Evolutionary conservation across 345 rosid species (phyloP), one percentile per base, ranked within the genome.

Genomic region (Lepidium africanum): DNA sequence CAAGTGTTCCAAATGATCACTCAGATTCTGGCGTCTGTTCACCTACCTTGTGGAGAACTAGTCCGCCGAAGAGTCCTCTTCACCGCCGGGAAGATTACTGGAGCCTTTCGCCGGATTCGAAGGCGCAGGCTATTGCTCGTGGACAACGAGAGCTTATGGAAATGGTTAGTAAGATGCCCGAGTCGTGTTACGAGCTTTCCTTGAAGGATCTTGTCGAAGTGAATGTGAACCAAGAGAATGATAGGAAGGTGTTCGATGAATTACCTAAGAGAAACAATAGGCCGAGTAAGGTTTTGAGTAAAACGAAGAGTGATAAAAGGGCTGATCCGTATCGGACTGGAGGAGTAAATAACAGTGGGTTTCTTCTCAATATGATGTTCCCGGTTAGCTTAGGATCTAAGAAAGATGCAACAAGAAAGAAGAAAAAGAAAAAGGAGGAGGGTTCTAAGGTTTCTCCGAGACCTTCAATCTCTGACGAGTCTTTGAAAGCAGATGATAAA

Each of bases 131-230:
- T 1, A 85, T 92, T 11, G 91, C 86, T 13, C 84, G 86, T 70
- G 98, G 98, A 1, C 96, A 90, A 14, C 80, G 70, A 63, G 98
- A 92, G 88, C 91, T 92, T 33, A 87, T 90, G 98, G 96, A 90
- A 13, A 86, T 92, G 96, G 95, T 90, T 9, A 86, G 84, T 67
- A 78, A 63, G 60, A 92, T 92, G 96, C 91, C 96, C 0, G 98
- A 92, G 76, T 82, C 96, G 11, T 87, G 87, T 69, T 89, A 89
- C 73, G 98, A 92, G 78, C 86, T 92, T 40, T 79, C 98, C 10
- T 72, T 90, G 73, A 92, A 63, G 60, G 98, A 90, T 83, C 77
- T 92, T 16, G 96, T 92, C 9, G 96, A 92, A 59, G 53, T 57
- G 2, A 81, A 52, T 13, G 62, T 51, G 0, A 77, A 73, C 36